Base-by-base conservation (phyloP, 1,139 yeast genomes). In the Torulaspora globosa region DNA sequence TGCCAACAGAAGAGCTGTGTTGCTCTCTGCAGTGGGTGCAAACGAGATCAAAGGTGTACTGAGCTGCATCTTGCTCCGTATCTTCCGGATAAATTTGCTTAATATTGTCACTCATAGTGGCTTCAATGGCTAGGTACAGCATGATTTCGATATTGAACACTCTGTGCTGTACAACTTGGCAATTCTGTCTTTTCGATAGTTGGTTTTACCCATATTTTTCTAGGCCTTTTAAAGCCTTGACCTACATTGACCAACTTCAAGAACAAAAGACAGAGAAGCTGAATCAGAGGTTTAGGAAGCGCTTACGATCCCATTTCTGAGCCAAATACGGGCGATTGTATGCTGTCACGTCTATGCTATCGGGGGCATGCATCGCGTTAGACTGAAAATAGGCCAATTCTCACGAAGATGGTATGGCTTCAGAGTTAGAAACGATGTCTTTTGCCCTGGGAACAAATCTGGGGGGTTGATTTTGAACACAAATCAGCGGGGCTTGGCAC, bases 11-110 rank as follows among this genome's bases (percentile, higher is more conserved):
- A 58, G 89, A 87, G 29, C 78, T 78, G 63, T 89, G 96, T 9
- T 66, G 68, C 50, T 87, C 95, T 54, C 90, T 78, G 68, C 98
- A 92, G 37, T 78, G 75, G 2, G 85, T 82, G 65, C 98, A 90
- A 56, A 77, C 77, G 14, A 90, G 74, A 49, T 71, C 73, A 67
- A 90, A 86, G 1, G 82, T 76, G 66, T 82, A 89, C 55, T 85
- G 90, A 57, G 79, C 87, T 1, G 94, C 90, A 2, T 68, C 61
- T 15, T 71, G 73, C 1, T 75, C 72, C 0, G 80, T 68, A 58
- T 90, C 96, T 7, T 71, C 65, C 9, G 94, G 87, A 35, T 46
- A 49, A 2, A 65, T 28, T 9, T 51, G 43, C 35, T 49, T 54
- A 26, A 64, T 55, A 44, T 62, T 65, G 11, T 63, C 66, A 32